Evolutionary conservation across 805 yeast genomes (phyloP).

Genomic region (Soucietia sequanensis): DNA sequence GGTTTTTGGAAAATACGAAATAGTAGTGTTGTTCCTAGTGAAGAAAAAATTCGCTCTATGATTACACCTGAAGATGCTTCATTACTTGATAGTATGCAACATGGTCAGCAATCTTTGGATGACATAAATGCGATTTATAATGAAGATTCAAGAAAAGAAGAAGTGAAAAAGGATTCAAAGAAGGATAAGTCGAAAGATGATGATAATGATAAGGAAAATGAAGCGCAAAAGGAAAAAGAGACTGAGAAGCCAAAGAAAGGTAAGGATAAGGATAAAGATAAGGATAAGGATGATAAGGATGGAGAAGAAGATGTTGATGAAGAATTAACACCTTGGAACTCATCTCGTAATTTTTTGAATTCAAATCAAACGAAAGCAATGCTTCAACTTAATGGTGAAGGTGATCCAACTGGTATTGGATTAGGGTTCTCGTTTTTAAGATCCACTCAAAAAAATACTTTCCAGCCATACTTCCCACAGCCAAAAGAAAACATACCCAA

Average conservation of each 20-base stretch:
- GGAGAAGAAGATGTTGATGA: slow-evolving; percentile 68
- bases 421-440: slow-evolving; percentile 84
- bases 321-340: slow-evolving; percentile 91
- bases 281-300: slow-evolving; percentile 24
- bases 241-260: slow-evolving; percentile 21
- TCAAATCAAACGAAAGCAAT: slow-evolving; percentile 97
- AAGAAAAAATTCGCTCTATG: slow-evolving; percentile 76
- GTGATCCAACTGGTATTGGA: slow-evolving; percentile 91
- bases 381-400: slow-evolving; percentile 91
- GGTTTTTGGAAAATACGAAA: slow-evolving; percentile 89
- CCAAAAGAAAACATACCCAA: slow-evolving; percentile 38
- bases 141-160: slow-evolving; percentile 32
- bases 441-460: slow-evolving; percentile 95
- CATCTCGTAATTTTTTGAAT: slow-evolving; percentile 84
- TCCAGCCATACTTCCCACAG: slow-evolving; percentile 42
- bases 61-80: slow-evolving; percentile 90
- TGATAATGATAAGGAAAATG: slow-evolving; percentile 39
- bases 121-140: slow-evolving; percentile 63
- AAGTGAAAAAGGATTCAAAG: slow-evolving; percentile 15
- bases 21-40: slow-evolving; percentile 60
- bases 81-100: slow-evolving; percentile 86
- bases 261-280: slow-evolving; percentile 15
- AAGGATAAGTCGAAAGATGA: slow-evolving; percentile 37
- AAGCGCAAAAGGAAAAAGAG: slow-evolving; percentile 31
- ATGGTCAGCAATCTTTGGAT: slow-evolving; percentile 84